Percentiles rank a stretch among this genome's conserved stretches.
Conservation (phyloP, 2,329 filamentous ascomycete species). For the Microcera coccophila region DNA sequence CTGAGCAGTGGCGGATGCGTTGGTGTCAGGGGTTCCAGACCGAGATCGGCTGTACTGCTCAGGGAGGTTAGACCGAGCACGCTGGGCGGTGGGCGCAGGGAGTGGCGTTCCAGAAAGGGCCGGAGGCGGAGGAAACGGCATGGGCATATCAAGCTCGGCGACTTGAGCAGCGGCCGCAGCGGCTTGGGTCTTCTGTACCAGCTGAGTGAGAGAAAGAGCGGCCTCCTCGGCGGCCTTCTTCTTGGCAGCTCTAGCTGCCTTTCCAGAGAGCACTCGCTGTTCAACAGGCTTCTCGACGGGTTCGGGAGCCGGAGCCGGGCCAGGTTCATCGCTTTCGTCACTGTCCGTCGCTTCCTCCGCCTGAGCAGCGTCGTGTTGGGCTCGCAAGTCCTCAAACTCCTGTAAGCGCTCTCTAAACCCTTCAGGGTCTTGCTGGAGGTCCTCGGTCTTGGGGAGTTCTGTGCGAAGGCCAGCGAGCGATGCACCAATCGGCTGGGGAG, state of each 20-base stretch:
- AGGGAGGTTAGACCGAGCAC: constrained; percentile 77
- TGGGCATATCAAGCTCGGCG: constrained; percentile 61
- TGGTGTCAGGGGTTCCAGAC: constrained; percentile 68
- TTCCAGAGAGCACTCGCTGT: constrained; percentile 16
- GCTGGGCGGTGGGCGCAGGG: constrained; percentile 83
- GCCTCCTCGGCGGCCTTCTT: constrained; percentile 33
- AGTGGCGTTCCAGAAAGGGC: constrained; percentile 71
- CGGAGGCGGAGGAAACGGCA: constrained; percentile 64
- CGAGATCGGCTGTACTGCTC: constrained; percentile 69
- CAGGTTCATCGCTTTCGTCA: constrained; percentile 12
- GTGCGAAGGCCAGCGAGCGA: constrained; percentile 36
- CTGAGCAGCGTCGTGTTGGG: constrained; percentile 60
- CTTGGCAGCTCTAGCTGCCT: constrained; percentile 28
- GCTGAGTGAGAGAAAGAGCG: constrained; percentile 69
- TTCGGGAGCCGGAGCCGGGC: constrained; percentile 8
- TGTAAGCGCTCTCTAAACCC: constrained; percentile 69
- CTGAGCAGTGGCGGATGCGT: constrained; percentile 37
- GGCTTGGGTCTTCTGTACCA: constrained; percentile 71
- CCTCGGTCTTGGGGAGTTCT: constrained; percentile 48
- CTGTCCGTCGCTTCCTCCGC: constrained; percentile 37
- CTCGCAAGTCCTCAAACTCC: constrained; percentile 76
- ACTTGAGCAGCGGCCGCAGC: constrained; percentile 46
- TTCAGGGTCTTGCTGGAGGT: constrained; percentile 52
- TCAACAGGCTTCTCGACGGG: constrained; percentile 12
- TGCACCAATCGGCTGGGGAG: constrained; percentile 38